Evolutionary conservation across 2,329 filamentous ascomycete genomes (phyloP).

Genomic region (Pseudocercospora macadamiae): DNA sequence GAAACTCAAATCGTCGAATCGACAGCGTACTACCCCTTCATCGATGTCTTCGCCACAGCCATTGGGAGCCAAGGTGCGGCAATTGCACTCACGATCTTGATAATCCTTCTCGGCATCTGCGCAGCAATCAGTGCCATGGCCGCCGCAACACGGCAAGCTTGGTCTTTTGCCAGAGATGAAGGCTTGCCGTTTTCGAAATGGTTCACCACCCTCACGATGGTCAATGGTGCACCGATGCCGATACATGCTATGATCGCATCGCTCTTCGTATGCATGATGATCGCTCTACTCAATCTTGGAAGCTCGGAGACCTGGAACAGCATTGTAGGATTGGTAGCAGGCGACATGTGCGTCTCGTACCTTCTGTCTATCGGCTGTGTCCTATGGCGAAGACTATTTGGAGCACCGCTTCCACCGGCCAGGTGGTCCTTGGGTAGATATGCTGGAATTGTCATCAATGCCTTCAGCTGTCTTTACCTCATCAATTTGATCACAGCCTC

Average conservation of each 20-base stretch:
- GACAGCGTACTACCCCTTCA: constrained; percentile 39
- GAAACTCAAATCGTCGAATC: neutral
- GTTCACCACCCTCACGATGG: constrained; percentile 22
- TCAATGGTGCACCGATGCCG: constrained; percentile 24
- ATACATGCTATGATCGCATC: constrained; percentile 30
- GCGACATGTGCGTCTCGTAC: constrained; percentile 46
- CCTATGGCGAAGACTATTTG: constrained; percentile 42
- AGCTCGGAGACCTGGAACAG: constrained; percentile 36
- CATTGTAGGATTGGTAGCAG: constrained; percentile 45
- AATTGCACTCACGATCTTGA: constrained; percentile 27
- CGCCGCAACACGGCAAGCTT: constrained; percentile 35
- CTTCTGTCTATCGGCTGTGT: constrained; percentile 46
- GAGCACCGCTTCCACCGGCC: constrained; percentile 42
- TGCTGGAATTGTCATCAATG: constrained; percentile 45
- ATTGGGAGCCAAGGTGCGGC: constrained; percentile 33
- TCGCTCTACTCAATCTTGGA: constrained; percentile 35
- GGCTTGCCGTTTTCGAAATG: constrained; percentile 29
- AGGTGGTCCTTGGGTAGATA: constrained; percentile 44
- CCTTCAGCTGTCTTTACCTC: constrained; percentile 40
- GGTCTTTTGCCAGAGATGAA: constrained; percentile 44
- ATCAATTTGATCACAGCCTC: constrained; percentile 6
- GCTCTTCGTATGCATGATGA: constrained; percentile 26
- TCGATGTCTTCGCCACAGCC: constrained; percentile 39
- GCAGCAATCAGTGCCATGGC: constrained; percentile 22
- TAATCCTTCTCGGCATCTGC: constrained; percentile 29